phyloP scores from a whole-genome alignment of 2,329 filamentous ascomycete species.

The Aspergillus transmontanensis region DNA sequence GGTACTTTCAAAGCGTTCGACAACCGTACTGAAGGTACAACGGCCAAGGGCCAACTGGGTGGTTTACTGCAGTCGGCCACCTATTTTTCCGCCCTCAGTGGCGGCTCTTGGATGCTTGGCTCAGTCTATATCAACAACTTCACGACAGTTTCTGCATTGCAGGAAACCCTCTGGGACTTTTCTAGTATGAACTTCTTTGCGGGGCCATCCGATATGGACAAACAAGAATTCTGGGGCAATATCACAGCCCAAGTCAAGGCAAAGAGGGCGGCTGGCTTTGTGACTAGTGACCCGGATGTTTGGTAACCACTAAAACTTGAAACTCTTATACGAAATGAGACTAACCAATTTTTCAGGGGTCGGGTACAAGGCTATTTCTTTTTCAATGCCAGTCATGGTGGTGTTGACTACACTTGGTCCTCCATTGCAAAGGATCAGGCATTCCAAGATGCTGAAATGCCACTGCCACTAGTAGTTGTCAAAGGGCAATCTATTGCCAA shows the following conservation, averaged over 20 bases:
- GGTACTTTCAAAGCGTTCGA: constrained; percentile 81
- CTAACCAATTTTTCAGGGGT: constrained; percentile 44
- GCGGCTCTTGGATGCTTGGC: constrained; percentile 82
- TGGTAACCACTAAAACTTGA: too few relatives aligned
- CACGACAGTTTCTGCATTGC: constrained; percentile 59
- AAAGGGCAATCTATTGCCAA: constrained; percentile 67
- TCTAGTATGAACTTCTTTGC: too few relatives aligned
- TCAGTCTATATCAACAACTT: constrained; percentile 80
- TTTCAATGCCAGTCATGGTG: constrained; percentile 55
- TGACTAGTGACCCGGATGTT: too few relatives aligned
- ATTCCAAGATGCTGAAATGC: constrained; percentile 64
- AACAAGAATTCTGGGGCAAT: constrained; percentile 30
- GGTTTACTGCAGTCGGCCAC: constrained; percentile 80
- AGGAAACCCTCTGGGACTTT: constrained; percentile 31
- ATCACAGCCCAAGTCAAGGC: constrained; percentile 45
- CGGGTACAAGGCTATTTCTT: constrained; percentile 12
- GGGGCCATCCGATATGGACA: too few relatives aligned
- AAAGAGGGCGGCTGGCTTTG: constrained; percentile 66
- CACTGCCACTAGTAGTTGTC: constrained; percentile 71
- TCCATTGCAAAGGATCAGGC: constrained; percentile 65
- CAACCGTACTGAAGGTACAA: constrained; percentile 65
- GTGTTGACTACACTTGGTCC: constrained; percentile 75
- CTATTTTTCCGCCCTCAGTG: constrained; percentile 79
- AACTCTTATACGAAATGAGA: too few relatives aligned
- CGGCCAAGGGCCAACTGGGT: constrained; percentile 68